Evolutionary conservation across 306 rosid genomes (phyloP), one percentile per base, ranked within the genome.

Genomic region (Castanea sativa): DNA sequence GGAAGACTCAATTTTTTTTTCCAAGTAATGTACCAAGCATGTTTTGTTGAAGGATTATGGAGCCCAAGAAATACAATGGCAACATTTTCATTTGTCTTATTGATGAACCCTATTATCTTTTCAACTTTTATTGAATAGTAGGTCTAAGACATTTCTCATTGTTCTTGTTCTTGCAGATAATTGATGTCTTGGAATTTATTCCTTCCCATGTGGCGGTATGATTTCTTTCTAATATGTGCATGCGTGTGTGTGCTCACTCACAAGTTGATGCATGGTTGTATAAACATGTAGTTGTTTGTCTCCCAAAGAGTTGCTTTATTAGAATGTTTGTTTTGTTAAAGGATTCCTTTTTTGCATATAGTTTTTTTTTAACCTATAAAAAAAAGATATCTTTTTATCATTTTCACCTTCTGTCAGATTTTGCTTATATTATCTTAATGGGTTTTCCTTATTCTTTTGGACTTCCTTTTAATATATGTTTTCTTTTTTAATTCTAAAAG

Each of bases 141-240:
- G 71, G 58, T 83, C 71, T 20, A 43, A 52, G 29, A 53, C 25
- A 64, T 75, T 83, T 77, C 74, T 75, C 73, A 25, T 32, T 70
- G 6, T 73, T 64, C 30, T 58, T 76, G 56, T 49, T 73, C 80
- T 80, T 85, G 92, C 97, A 94, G 99, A 86, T 95, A 80, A 83
- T 95, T 86, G 97, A 95, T 86, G 99, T 95, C 78, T 81, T 95
- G 86, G 97, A 92, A 76, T 85, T 92, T 73, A 58, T 84, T 70
- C 99, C 99, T 87, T 91, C 99, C 75, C 99, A 92, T 87, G 98
- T 89, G 79, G 97, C 93, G 96, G 99, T 94, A 91, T 72, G 89
- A 33, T 5, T 86, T 82, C 55, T 70, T 43, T 71, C 52, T 82
- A 52, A 21, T 68, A 29, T 79, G 63, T 77, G 38, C 16, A 35